phyloP scores from a whole-genome alignment of 1,284 basidiomycete genomes.

The Rhodotorula sp. region DNA sequence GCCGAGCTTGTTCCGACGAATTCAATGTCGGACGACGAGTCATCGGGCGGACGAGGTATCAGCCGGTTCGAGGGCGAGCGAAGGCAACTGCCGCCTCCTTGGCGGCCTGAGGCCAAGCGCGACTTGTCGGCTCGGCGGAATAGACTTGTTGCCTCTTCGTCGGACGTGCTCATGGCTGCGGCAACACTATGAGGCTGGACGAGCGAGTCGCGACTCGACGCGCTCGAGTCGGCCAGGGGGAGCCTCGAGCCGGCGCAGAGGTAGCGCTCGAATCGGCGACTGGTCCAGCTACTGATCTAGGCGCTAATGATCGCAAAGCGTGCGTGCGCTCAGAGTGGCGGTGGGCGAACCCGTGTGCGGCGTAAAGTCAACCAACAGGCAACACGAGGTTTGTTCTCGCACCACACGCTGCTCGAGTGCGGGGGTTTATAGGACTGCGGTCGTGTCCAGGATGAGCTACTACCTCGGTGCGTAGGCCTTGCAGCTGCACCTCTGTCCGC shows the following conservation, averaged over 20 bases:
- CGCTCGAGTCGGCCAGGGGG: background rate
- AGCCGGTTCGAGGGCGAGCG: no score
- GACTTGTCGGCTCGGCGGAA: background rate
- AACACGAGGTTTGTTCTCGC: no score
- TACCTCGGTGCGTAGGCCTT: slow-evolving; percentile 20
- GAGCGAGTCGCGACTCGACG: background rate
- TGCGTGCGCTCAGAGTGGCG: no score
- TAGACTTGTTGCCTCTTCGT: slow-evolving; percentile 5
- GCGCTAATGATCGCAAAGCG: no score
- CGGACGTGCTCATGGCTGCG: background rate
- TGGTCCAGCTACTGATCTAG: no score
- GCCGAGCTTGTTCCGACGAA: slow-evolving; percentile 5
- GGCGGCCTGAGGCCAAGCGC: background rate
- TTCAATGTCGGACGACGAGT: slow-evolving; percentile 17
- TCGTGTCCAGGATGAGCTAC: slow-evolving; percentile 23
- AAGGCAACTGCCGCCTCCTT: no score
- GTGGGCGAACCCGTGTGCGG: no score
- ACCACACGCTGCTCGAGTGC: no score
- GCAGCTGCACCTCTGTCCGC: background rate
- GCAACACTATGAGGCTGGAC: background rate
- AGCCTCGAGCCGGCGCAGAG: no score
- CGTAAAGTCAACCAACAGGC: no score
- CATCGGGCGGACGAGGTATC: no score
- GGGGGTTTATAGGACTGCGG: background rate
- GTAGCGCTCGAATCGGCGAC: no score